These are phyloP conservation scores for Hypoxylon sp. DNA, from an alignment of 2,329 filamentous ascomycete species.

Conservation along the genomic window DNA sequence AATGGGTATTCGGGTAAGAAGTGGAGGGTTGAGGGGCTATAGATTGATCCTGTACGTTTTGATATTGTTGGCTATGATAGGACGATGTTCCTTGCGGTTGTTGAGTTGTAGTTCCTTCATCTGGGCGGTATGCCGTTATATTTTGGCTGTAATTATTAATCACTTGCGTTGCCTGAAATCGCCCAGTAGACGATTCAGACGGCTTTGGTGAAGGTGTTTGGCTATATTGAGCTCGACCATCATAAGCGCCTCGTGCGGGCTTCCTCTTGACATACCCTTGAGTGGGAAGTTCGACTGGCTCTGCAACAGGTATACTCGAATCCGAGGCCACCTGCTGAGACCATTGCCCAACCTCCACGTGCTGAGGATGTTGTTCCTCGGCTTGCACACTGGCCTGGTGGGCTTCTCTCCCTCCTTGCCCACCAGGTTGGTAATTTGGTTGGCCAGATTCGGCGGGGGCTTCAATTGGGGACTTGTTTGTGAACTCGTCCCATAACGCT, in stretches of 20 bases:
- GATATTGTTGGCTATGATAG: slow-evolving; percentile 31
- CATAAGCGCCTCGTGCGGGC: slow-evolving; percentile 41
- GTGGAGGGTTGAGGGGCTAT: slow-evolving; percentile 27
- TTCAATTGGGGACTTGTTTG: slow-evolving; percentile 15
- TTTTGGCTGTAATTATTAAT: slow-evolving; percentile 16
- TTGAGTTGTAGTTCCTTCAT: slow-evolving; percentile 25
- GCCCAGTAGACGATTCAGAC: slow-evolving; percentile 31
- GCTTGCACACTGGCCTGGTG: slow-evolving; percentile 12
- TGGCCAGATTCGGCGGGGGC: slow-evolving; percentile 11
- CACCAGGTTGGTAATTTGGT: slow-evolving; percentile 4
- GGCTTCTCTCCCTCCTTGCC: slow-evolving; percentile 1
- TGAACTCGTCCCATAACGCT: slow-evolving; percentile 42
- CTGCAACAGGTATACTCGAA: background rate
- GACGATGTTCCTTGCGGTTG: slow-evolving; percentile 23
- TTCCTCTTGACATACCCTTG: slow-evolving; percentile 46
- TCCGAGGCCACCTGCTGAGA: slow-evolving; percentile 7
- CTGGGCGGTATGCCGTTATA: slow-evolving; percentile 34
- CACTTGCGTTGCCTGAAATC: slow-evolving; percentile 31
- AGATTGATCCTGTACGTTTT: slow-evolving; percentile 20
- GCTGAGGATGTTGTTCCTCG: slow-evolving; percentile 11
- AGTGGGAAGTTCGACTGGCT: slow-evolving; percentile 41
- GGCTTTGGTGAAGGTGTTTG: slow-evolving; percentile 44
- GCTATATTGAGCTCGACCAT: slow-evolving; percentile 26
- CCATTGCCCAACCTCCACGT: slow-evolving; percentile 23
- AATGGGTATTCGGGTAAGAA: slow-evolving; percentile 41